phyloP scores from a whole-genome alignment of 1,139 yeast genomes.

The Geotrichum phurueaensis region DNA sequence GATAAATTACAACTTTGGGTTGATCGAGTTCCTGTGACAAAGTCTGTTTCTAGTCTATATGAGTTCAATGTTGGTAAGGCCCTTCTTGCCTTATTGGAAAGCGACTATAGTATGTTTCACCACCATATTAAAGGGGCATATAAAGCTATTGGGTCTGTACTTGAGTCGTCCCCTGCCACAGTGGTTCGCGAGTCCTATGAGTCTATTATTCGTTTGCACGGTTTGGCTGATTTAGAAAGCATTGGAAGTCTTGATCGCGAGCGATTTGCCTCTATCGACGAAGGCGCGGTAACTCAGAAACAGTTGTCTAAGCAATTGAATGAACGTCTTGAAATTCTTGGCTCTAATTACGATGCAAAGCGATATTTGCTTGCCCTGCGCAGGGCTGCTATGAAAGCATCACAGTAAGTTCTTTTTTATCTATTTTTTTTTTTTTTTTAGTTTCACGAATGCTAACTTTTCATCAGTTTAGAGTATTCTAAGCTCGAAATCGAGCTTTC shows the following conservation, averaged over 20 bases:
- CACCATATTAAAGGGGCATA: constrained; percentile 48
- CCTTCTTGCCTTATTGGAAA: constrained; percentile 41
- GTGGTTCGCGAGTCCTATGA: constrained; percentile 56
- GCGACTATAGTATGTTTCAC: constrained; percentile 35
- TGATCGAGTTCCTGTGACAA: constrained; percentile 38
- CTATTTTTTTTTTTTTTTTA: neutral
- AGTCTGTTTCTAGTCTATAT: constrained; percentile 36
- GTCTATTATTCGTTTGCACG: constrained; percentile 60
- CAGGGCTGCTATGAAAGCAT: constrained; percentile 43
- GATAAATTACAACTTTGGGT: constrained; percentile 55
- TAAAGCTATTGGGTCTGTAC: constrained; percentile 50
- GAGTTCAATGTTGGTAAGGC: constrained; percentile 64
- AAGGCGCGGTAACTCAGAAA: constrained; percentile 24
- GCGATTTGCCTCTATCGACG: constrained; percentile 24
- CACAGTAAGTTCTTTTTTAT: constrained; percentile 8
- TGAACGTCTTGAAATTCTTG: constrained; percentile 31
- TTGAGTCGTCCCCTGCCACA: constrained; percentile 57
- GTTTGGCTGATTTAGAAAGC: constrained; percentile 55
- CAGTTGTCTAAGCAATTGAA: constrained; percentile 24
- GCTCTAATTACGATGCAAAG: constrained; percentile 36
- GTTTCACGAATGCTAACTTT: neutral
- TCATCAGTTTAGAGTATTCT: constrained; percentile 37
- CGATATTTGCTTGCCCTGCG: constrained; percentile 35
- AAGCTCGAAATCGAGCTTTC: constrained; percentile 44
- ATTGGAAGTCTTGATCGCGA: constrained; percentile 26